A percentile compares a stretch with the other conserved stretches of the same genome.
phyloP scores from a whole-genome alignment of 2,329 filamentous ascomycete genomes.

The Anisogramma anomala region DNA sequence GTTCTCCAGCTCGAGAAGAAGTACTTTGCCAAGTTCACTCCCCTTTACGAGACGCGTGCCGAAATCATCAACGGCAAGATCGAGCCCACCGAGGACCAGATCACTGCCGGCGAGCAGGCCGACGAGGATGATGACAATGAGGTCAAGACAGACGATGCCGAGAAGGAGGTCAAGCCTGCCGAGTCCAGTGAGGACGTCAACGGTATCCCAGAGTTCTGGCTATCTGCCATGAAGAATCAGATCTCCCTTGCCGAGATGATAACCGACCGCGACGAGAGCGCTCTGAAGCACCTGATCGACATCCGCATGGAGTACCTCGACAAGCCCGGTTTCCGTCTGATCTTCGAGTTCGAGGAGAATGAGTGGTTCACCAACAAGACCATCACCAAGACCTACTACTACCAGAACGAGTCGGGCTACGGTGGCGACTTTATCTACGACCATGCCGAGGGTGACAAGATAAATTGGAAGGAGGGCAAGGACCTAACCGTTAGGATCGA shows the following conservation, averaged over 20 bases:
- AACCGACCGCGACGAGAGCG: constrained; percentile 90
- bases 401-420: constrained; percentile 97
- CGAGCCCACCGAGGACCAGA: constrained; percentile 79
- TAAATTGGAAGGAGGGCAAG: constrained; percentile 89
- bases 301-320: constrained; percentile 99
- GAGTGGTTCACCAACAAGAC: constrained; percentile 96
- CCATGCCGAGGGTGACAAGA: constrained; percentile 95
- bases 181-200: constrained; percentile 44
- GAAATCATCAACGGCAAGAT: constrained; percentile 77
- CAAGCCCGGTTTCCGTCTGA: constrained; percentile 92
- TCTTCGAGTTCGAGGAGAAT: constrained; percentile 94
- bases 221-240: constrained; percentile 99
- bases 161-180: constrained; percentile 48
- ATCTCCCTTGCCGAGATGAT: constrained; percentile 96
- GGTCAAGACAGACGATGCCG: constrained; percentile 30
- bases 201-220: constrained; percentile 98
- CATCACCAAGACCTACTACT: constrained; percentile 96
- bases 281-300: constrained; percentile 79
- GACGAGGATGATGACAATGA: constrained; percentile 53
- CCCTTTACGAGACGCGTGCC: constrained; percentile 89
- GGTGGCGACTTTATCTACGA: constrained; percentile 99
- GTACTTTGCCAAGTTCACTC: constrained; percentile 97
- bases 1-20: constrained; percentile 98
- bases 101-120: constrained; percentile 74
- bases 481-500: constrained; percentile 90